Evolutionary conservation across 2,329 filamentous ascomycete genomes (phyloP), one percentile per base, ranked within the genome.

Genomic region (Phialophora expanda): DNA sequence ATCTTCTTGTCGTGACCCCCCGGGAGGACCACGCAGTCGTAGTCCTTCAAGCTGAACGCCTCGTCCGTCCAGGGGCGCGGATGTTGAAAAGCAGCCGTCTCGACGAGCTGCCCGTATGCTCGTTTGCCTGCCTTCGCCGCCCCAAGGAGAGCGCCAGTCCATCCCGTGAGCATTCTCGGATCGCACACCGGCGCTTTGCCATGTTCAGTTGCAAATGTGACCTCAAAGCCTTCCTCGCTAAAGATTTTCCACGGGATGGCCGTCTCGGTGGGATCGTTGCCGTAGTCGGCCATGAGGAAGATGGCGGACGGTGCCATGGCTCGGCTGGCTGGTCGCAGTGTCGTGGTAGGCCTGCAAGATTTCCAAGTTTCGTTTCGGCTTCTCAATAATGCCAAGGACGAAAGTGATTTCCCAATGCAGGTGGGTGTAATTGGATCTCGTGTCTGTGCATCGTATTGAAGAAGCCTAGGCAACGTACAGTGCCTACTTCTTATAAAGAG

Each of bases 241-340:
- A 85, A 85, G 6, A 78, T 75, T 2, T 74, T 70, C 70, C 81
- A 85, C 6, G 84, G 83, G 1, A 85, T 76, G 1, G 82, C 80
- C 8, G 82, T 84, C 73, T 86, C 83, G 53, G 83, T 85, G 1
- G 84, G 84, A 69, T 86, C 84, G 70, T 85, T 82, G 51, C 83
- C 83, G 67, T 85, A 85, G 70, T 86, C 83, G 50, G 83, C 79
- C 82, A 85, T 85, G 61, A 84, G 70, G 51, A 85, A 79, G 46
- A 84, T 71, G 26, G 79, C 79, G 67, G 81, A 82, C 2, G 74
- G 69, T 28, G 70, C 59, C 66, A 68, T 68, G 1, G 28, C 32
- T 20, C 8, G 46, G 8, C 46, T 50, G 3, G 46, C 46, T 22
- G 6, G 11, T 24, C 17, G n/a, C 46, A n/a, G 12, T 4, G 9